Conservation (phyloP, 768 basidiomycete genomes). For the Termitomyces bulborhizus region DNA sequence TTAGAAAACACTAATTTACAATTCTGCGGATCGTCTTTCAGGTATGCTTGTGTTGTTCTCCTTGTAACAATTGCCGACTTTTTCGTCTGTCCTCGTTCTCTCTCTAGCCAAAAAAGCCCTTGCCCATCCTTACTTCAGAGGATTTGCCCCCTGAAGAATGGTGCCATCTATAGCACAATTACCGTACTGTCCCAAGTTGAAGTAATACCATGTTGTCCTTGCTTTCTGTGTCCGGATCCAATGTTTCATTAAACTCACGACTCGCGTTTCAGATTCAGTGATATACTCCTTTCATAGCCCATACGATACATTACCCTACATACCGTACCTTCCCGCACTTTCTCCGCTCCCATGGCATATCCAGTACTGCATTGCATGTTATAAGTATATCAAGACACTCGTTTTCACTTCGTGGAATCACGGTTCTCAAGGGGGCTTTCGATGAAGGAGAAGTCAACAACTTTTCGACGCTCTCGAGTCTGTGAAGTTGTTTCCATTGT, state of each 20-base stretch:
- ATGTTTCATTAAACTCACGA: slow-evolving; percentile 3
- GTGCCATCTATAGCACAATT: background rate
- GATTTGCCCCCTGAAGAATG: slow-evolving; percentile 25
- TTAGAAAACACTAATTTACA: slow-evolving; percentile 73
- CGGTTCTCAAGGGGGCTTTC: too few relatives aligned
- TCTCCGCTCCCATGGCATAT: slow-evolving; percentile 3
- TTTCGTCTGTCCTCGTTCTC: slow-evolving; percentile 37
- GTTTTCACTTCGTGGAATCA: background rate
- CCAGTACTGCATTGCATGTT: slow-evolving; percentile 11
- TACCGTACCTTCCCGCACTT: background rate
- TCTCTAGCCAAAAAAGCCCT: slow-evolving; percentile 50
- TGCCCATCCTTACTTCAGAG: slow-evolving; percentile 42
- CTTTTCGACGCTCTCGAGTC: too few relatives aligned
- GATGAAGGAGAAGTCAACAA: too few relatives aligned
- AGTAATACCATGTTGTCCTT: slow-evolving; percentile 8
- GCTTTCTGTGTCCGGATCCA: slow-evolving; percentile 4
- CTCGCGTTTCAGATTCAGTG: slow-evolving; percentile 6
- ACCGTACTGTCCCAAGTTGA: background rate
- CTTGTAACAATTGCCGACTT: background rate
- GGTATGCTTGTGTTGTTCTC: slow-evolving; percentile 41
- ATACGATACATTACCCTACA: slow-evolving; percentile 4
- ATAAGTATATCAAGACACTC: slow-evolving; percentile 3
- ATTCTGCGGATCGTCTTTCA: slow-evolving; percentile 88
- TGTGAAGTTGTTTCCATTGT: too few relatives aligned
- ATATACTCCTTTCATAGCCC: slow-evolving; percentile 3